Base-by-base conservation (phyloP, 2,329 filamentous ascomycete genomes). In the Botrytis paeoniae region DNA sequence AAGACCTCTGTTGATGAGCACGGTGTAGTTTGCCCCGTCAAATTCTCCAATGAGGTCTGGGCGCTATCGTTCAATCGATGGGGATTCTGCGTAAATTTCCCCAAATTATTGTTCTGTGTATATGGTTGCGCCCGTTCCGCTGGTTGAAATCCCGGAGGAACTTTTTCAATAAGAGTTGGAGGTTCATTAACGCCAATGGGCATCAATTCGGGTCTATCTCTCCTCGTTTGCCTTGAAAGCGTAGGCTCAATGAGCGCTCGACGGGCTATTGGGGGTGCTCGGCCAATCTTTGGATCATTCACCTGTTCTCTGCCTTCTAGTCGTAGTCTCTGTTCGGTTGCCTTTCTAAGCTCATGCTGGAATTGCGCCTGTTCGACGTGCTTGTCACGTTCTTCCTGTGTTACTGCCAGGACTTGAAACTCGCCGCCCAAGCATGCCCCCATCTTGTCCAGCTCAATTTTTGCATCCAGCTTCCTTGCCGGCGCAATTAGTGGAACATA, bases 191-290 rank as follows among this genome's bases (percentile, higher is more conserved):
- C 10, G 4, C 25, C 29, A 22, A 59, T 41, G 8, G 14, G n/a
- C 9, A 43, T 29, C 18, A 37, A 59, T 16, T 35, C 57, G 3
- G 41, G 4, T 6, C 29, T 22, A 10, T 18, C n/a, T 12, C n/a
- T 39, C 32, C 48, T 41, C 6, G 29, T 9, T 45, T n/a, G 32
- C 12, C 29, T 41, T n/a, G n/a, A 39, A 48, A 43, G 29, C 22
- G 9, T 8, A n/a, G 61, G 70, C 29, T 57, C 48, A 18, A 48
- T 12, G 41, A 51, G 29, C 43, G 57, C 54, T 12, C n/a, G 35
- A 22, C 37, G 29, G 8, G 71, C 25, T 16, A 72, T 45, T 9
- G 64, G 71, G 22, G 71, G 71, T 39, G 71, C 51, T 62, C 71
- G 45, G 18, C 64, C 71, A 69, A 69, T 72, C 14, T 29, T 39